Evolutionary conservation across 768 basidiomycete genomes (phyloP).

Genomic region (Solioccasus polychromus): DNA sequence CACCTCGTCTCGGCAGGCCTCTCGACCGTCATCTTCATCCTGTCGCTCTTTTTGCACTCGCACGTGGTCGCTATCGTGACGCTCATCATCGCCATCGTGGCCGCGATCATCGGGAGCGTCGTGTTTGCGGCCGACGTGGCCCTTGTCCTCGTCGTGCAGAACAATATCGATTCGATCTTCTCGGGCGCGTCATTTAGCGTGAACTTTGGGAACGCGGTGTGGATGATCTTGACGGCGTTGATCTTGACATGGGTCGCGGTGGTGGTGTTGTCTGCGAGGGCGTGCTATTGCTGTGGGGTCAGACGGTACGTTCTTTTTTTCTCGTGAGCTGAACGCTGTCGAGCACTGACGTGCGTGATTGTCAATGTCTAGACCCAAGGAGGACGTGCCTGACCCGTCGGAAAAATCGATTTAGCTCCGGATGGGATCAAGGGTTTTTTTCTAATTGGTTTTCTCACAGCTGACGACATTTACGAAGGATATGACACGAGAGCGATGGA

Average conservation of each 20-base stretch:
- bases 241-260: conserved; percentile 59
- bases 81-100: conserved; percentile 55
- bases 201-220: conserved; percentile 64
- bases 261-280: conserved; percentile 57
- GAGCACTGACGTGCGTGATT: conserved; percentile 5
- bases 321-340: background rate
- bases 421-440: too few species aligned
- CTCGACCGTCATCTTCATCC: conserved; percentile 49
- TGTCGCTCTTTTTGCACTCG: conserved; percentile 58
- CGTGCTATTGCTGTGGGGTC: conserved; percentile 70
- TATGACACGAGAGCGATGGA: too few species aligned
- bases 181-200: conserved; percentile 43
- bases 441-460: too few species aligned
- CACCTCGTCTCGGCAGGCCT: conserved; percentile 66
- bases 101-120: conserved; percentile 51
- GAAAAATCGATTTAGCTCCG: too few species aligned
- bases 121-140: conserved; percentile 64
- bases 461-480: background rate
- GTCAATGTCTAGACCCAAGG: conserved; percentile 14
- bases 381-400: background rate
- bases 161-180: conserved; percentile 38
- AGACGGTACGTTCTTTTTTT: conserved; percentile 30
- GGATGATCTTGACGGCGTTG: conserved; percentile 64
- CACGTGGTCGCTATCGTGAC: conserved; percentile 54
- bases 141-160: conserved; percentile 50